These are phyloP conservation scores for Papiliotrema laurentii DNA, from an alignment of 1,284 basidiomycete species.

Conservation along the genomic window DNA sequence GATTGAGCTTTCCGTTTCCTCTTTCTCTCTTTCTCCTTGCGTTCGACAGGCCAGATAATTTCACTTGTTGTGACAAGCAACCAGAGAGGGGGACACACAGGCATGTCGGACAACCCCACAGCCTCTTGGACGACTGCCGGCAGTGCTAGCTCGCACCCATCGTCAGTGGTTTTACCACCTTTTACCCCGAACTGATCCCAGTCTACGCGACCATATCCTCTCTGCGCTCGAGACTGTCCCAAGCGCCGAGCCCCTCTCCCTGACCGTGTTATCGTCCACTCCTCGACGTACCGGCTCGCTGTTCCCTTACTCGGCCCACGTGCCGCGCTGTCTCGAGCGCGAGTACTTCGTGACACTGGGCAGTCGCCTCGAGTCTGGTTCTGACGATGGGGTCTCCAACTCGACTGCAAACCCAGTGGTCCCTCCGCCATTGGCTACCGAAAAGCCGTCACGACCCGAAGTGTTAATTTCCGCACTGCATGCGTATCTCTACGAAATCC, in stretches of 20 bases:
- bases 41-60: too few relatives aligned
- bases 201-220: slow-evolving; percentile 64
- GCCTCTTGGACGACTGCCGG: too few relatives aligned
- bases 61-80: too few relatives aligned
- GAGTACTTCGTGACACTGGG: slow-evolving; percentile 61
- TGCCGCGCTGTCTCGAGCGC: slow-evolving; percentile 51
- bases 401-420: background rate
- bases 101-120: too few relatives aligned
- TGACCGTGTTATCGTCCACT: slow-evolving; percentile 68
- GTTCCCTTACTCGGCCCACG: slow-evolving; percentile 63
- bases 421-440: background rate
- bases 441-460: background rate
- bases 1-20: too few relatives aligned
- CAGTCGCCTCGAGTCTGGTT: too few relatives aligned
- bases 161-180: too few relatives aligned
- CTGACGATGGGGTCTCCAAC: too few relatives aligned
- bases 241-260: slow-evolving; percentile 59
- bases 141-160: too few relatives aligned
- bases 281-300: slow-evolving; percentile 62
- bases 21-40: too few relatives aligned
- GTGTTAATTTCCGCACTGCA: slow-evolving; percentile 71
- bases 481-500: slow-evolving; percentile 66
- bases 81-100: too few relatives aligned
- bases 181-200: slow-evolving; percentile 6
- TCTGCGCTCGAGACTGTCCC: slow-evolving; percentile 52